Conservation (phyloP, 1,139 yeast genomes). For the Taphrina deformans region DNA sequence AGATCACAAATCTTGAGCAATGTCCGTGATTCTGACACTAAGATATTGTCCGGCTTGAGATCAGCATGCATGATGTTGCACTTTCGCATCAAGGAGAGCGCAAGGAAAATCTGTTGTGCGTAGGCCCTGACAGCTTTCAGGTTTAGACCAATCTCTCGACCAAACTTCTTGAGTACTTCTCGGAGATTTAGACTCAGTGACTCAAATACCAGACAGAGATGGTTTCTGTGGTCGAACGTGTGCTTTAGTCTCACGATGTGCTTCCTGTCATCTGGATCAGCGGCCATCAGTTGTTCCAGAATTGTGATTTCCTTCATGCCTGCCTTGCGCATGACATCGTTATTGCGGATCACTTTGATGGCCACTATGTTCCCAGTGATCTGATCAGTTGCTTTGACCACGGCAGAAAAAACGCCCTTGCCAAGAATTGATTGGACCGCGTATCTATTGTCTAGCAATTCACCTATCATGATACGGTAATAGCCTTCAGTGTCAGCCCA, state of each 20-base stretch:
- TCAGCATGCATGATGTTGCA: conserved; percentile 83
- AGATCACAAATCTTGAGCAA: conserved; percentile 84
- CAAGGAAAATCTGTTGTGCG: conserved; percentile 72
- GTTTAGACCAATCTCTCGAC: conserved; percentile 65
- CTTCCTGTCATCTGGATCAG: conserved; percentile 60
- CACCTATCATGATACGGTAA: conserved; percentile 68
- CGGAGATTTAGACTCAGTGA: conserved; percentile 69
- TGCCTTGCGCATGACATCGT: conserved; percentile 53
- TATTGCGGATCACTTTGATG: conserved; percentile 65
- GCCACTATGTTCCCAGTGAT: conserved; percentile 59
- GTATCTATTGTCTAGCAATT: conserved; percentile 63
- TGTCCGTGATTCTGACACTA: conserved; percentile 75
- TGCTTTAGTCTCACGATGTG: conserved; percentile 74
- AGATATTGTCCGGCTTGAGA: conserved; percentile 81
- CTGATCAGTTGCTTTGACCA: conserved; percentile 43
- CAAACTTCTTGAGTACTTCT: conserved; percentile 77
- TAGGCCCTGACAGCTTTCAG: conserved; percentile 76
- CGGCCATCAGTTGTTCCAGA: conserved; percentile 66
- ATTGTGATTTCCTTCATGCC: conserved; percentile 80
- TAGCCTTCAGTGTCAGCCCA: conserved; percentile 77
- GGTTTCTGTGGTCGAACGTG: conserved; percentile 80
- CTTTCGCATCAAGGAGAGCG: conserved; percentile 74
- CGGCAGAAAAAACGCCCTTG: conserved; percentile 61
- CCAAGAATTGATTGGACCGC: conserved; percentile 90
- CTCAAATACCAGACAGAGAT: conserved; percentile 84